Evolutionary conservation across 306 rosid genomes (phyloP).

Genomic region (Inga laurina): DNA sequence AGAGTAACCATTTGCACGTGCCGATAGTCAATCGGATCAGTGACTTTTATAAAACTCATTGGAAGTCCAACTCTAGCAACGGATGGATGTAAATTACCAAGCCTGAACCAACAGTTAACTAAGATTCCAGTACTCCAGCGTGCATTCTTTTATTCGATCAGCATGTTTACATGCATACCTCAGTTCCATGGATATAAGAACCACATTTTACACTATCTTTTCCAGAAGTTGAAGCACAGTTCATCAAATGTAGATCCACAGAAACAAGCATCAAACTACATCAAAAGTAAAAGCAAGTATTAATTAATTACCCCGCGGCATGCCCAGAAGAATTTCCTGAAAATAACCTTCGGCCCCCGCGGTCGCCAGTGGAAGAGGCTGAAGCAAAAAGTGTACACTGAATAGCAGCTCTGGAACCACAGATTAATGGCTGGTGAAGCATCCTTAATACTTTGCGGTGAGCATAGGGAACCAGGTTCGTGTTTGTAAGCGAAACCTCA

Average conservation of each 20-base stretch:
- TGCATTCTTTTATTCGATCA: not conserved
- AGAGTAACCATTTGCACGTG: not conserved
- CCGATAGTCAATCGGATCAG: not conserved
- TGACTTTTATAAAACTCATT: not conserved
- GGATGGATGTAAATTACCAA: constrained; percentile 1
- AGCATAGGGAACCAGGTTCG: not conserved
- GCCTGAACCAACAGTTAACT: not conserved
- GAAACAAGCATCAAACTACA: not conserved
- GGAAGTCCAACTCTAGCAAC: not conserved
- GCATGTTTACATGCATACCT: not conserved
- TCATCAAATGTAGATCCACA: not conserved
- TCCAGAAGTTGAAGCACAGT: constrained; percentile 1
- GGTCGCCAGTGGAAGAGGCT: constrained; percentile 9
- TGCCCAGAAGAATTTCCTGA: constrained; percentile 38
- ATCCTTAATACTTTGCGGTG: constrained; percentile 32
- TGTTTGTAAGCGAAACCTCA: not conserved
- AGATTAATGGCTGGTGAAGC: constrained; percentile 60
- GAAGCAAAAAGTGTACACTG: constrained; percentile 43
- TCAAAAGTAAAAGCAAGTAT: not conserved
- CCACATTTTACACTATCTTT: not conserved
- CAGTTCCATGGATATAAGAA: not conserved
- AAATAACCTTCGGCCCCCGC: constrained; percentile 23
- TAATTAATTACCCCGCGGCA: constrained; percentile 48
- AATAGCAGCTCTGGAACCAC: constrained; percentile 41
- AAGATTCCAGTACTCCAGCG: not conserved